Conservation (phyloP, 352 stramenopile genomes). For the Phytopythium delawarense region DNA sequence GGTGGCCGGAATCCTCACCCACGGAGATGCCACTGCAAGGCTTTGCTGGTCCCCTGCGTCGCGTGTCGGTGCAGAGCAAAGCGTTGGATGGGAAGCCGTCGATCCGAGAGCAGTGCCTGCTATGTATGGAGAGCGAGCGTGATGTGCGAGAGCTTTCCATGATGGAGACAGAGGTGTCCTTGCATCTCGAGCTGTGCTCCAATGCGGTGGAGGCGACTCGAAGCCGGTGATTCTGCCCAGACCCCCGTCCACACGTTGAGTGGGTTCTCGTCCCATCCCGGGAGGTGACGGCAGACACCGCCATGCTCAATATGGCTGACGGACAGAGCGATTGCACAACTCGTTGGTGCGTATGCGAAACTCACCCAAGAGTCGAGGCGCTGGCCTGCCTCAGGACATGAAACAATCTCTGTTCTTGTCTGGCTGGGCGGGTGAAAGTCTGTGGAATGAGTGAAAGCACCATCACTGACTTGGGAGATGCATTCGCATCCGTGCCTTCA, state of each 20-base stretch:
- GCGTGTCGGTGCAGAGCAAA: neutral
- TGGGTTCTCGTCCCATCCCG: neutral
- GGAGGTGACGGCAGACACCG: neutral
- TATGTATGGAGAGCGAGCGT: neutral
- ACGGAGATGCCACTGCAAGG: neutral
- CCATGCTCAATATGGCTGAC: neutral
- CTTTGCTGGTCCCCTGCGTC: neutral
- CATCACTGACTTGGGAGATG: too few species aligned
- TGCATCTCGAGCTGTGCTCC: neutral
- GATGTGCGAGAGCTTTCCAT: neutral
- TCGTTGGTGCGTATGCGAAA: too few species aligned
- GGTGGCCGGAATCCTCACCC: neutral
- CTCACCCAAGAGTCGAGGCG: too few species aligned
- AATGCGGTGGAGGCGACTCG: neutral
- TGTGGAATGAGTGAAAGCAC: too few species aligned
- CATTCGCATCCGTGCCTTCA: too few species aligned
- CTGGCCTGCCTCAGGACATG: too few species aligned
- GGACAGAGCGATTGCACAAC: neutral
- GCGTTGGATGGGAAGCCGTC: neutral
- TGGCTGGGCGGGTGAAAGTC: too few species aligned
- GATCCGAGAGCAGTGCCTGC: neutral
- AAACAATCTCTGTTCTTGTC: too few species aligned
- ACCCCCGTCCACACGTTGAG: neutral
- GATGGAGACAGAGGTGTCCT: neutral
- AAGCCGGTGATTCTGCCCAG: neutral